Percentiles rank a stretch among this genome's conserved stretches.
These are phyloP conservation scores for Ascochyta koolunga DNA, from an alignment of 2,329 filamentous ascomycete species.

Conservation along the genomic window DNA sequence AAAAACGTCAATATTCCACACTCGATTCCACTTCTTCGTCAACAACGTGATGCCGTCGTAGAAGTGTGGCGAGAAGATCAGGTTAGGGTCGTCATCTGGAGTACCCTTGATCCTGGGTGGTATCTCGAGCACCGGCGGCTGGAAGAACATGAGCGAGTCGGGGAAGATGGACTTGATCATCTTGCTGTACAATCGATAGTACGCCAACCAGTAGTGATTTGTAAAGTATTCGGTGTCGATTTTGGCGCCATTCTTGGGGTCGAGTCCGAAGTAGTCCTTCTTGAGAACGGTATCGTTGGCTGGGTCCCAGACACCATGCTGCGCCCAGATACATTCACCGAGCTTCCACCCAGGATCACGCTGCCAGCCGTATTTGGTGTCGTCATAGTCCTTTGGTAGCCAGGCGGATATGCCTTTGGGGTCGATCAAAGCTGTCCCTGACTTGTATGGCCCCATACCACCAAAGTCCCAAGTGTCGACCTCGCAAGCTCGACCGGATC, in stretches of 20 bases:
- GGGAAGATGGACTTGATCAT: slow-evolving; percentile 78
- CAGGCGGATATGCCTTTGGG: slow-evolving; percentile 85
- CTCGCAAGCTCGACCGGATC: slow-evolving; percentile 89
- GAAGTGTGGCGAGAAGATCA: slow-evolving; percentile 94
- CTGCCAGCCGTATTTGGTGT: slow-evolving; percentile 87
- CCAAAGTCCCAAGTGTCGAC: slow-evolving; percentile 94
- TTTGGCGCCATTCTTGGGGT: slow-evolving; percentile 73
- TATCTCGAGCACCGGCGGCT: slow-evolving; percentile 89
- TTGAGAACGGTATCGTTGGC: slow-evolving; percentile 74
- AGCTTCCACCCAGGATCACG: slow-evolving; percentile 87
- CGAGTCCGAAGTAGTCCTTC: slow-evolving; percentile 86
- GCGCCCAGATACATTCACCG: slow-evolving; percentile 95
- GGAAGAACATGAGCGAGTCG: slow-evolving; percentile 84
- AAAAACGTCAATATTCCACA: slow-evolving; percentile 96
- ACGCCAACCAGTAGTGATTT: slow-evolving; percentile 88
- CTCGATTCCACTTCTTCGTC: slow-evolving; percentile 98
- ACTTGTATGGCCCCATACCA: slow-evolving; percentile 88
- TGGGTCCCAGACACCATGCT: slow-evolving; percentile 94
- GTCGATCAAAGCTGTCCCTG: slow-evolving; percentile 81
- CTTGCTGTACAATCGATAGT: slow-evolving; percentile 77
- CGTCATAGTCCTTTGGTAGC: slow-evolving; percentile 82
- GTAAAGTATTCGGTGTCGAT: slow-evolving; percentile 87
- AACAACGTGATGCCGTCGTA: slow-evolving; percentile 97
- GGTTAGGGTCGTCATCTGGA: slow-evolving; percentile 82
- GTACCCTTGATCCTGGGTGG: slow-evolving; percentile 88